Conservation (phyloP, 192 early-diverging fungal genomes). For the Helicostylum pulchrum region DNA sequence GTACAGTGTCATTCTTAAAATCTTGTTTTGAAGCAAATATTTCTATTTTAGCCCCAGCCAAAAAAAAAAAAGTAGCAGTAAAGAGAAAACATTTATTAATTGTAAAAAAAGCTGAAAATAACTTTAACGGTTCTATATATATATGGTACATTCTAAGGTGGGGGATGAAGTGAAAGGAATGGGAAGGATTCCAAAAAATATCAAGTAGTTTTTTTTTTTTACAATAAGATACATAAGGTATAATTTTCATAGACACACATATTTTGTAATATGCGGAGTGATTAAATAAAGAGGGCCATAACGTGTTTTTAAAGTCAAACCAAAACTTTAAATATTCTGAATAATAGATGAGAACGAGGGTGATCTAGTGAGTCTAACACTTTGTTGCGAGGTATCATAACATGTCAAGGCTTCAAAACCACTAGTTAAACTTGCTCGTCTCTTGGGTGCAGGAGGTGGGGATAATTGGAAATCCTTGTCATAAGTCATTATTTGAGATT, state of each 20-base stretch:
- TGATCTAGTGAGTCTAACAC: not conserved
- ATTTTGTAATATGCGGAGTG: not conserved
- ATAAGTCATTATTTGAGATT: not conserved
- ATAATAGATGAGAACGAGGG: conserved; percentile 9
- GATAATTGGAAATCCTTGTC: conserved; percentile 13
- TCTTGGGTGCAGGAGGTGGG: conserved; percentile 1
- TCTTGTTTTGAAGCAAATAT: too few species aligned
- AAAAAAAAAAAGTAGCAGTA: too few species aligned
- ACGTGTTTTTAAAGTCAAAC: not conserved
- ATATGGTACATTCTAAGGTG: not conserved
- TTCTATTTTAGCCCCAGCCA: too few species aligned
- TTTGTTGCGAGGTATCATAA: not conserved
- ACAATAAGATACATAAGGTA: not conserved
- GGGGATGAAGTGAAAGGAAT: not conserved
- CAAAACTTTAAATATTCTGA: not conserved
- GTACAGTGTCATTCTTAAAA: too few species aligned
- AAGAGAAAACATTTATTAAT: too few species aligned
- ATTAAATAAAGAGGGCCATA: not conserved
- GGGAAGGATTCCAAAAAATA: not conserved
- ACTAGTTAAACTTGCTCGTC: conserved; percentile 6
- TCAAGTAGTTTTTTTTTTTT: not conserved
- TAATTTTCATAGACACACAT: too few species aligned
- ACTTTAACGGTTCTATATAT: not conserved
- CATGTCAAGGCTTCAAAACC: conserved; percentile 7
- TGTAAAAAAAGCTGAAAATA: too few species aligned